Evolutionary conservation across 192 early-diverging fungal species (phyloP).

Genomic region (Mortierella antarctica): DNA sequence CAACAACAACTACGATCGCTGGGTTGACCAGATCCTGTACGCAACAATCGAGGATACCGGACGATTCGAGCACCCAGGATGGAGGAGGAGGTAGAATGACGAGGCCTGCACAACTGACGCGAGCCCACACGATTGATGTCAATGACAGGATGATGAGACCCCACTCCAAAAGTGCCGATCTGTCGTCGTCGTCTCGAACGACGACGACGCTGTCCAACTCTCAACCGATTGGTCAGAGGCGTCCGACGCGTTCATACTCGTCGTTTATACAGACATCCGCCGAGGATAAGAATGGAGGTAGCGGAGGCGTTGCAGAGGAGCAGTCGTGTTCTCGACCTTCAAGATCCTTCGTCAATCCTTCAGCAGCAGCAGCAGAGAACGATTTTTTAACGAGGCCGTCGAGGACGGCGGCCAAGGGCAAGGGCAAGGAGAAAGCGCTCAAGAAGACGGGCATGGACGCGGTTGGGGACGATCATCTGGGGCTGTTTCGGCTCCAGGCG

Average conservation of each 20-base stretch:
- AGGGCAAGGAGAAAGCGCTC: conserved; percentile 21
- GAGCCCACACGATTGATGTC: conserved; percentile 13
- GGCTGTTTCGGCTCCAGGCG: conserved; percentile 29
- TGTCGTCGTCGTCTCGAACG: not conserved
- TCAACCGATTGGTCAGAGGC: no score
- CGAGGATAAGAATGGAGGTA: no score
- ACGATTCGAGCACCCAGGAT: not conserved
- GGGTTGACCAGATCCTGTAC: conserved; percentile 15
- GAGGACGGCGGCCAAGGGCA: conserved; percentile 1
- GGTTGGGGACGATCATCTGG: not conserved
- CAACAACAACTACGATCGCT: not conserved
- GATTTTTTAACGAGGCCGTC: not conserved
- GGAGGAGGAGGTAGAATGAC: no score
- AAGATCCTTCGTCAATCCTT: no score
- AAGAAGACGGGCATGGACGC: conserved; percentile 4
- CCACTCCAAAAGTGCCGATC: not conserved
- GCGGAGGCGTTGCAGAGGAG: no score
- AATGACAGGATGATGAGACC: not conserved
- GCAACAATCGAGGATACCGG: not conserved
- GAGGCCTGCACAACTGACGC: not conserved
- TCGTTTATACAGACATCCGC: no score
- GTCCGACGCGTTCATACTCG: no score
- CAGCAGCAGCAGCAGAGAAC: no score
- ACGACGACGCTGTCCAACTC: no score
- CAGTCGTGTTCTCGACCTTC: no score